Evolutionary conservation across 148 eudicot species (phyloP), one percentile per base, ranked within the genome.

Genomic region (Rhododendron kiyosumense): DNA sequence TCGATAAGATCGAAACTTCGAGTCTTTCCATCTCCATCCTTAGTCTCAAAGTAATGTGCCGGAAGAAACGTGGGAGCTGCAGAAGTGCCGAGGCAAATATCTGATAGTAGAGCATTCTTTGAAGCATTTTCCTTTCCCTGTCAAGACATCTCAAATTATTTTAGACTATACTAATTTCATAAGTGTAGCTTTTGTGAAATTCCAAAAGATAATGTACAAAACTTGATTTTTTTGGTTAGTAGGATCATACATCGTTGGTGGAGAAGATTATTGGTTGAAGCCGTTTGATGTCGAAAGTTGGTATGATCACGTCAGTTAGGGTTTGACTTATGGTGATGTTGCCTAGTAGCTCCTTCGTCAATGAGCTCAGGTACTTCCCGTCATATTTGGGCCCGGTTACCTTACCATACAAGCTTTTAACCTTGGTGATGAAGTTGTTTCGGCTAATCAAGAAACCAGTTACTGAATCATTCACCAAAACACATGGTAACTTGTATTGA

Each of bases 61-160:
- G 92, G 93, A 38, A 92, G 86, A 74, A 34, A 78, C 0, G 93
- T 90, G 5, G 93, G 93, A 81, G 92, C 92, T 46, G 92, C 93
- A 18, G 93, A 89, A 32, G 93, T 90, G 81, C 90, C 77, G 1
- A 90, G 82, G 87, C 93, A 89, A 9, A 92, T 63, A 67, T 92
- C 93, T 2, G 92, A 87, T 45, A 92, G 77, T 71, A 81, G 52
- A 17, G 91, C 93, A 59, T 91, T 84, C 89, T 88, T 86, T 1
- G 59, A 26, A 20, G 83, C 69, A 36, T 83, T 28, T 79, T 85
- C 52, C 78, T 78, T 85, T 73, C 81, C 91, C 93, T 91, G n/a
- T 20, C 6, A 17, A 65, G 18, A 65, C 5, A 77, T 20, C 14
- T 7, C 1, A 48, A 54, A 8, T 38, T n/a, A 8, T 7, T 24